Conservation (phyloP, 305 asterid species). For the Nicotiana rustica region DNA sequence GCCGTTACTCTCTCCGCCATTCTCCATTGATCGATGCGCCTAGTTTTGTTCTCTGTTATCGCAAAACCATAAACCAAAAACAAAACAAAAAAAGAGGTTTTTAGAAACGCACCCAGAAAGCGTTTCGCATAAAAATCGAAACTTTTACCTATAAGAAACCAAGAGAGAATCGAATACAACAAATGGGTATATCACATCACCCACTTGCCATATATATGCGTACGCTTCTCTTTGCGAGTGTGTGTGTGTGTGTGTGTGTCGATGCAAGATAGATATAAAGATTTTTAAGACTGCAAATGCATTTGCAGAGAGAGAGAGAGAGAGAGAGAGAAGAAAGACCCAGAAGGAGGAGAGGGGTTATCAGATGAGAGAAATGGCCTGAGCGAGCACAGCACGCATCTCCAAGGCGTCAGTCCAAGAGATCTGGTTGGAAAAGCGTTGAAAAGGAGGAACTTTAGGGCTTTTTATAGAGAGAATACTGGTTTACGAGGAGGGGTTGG, state of each 20-base stretch:
- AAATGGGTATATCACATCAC: slow-evolving; percentile 9
- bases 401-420: slow-evolving; percentile 38
- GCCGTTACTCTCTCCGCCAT: slow-evolving; percentile 16
- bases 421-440: slow-evolving; percentile 44
- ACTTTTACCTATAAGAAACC: neutral
- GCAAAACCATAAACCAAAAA: no score
- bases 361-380: slow-evolving; percentile 26
- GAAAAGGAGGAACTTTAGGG: slow-evolving; percentile 38
- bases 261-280: slow-evolving; percentile 16
- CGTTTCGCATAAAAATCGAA: slow-evolving; percentile 31
- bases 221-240: neutral
- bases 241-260: neutral
- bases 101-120: neutral
- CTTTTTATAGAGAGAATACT: slow-evolving; percentile 35
- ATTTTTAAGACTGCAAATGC: slow-evolving; percentile 4
- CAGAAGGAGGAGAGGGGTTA: slow-evolving; percentile 27
- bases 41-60: slow-evolving; percentile 12
- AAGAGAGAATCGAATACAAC: neutral
- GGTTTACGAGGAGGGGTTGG: neutral
- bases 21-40: slow-evolving; percentile 4
- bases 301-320: slow-evolving; percentile 23
- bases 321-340: slow-evolving; percentile 9
- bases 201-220: slow-evolving; percentile 30
- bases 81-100: neutral
- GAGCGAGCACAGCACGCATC: slow-evolving; percentile 47